Percentiles rank a stretch among this genome's conserved stretches.
These are phyloP conservation scores for Sugiyamaella castrensis DNA, from an alignment of 1,139 yeast species.

Conservation along the genomic window DNA sequence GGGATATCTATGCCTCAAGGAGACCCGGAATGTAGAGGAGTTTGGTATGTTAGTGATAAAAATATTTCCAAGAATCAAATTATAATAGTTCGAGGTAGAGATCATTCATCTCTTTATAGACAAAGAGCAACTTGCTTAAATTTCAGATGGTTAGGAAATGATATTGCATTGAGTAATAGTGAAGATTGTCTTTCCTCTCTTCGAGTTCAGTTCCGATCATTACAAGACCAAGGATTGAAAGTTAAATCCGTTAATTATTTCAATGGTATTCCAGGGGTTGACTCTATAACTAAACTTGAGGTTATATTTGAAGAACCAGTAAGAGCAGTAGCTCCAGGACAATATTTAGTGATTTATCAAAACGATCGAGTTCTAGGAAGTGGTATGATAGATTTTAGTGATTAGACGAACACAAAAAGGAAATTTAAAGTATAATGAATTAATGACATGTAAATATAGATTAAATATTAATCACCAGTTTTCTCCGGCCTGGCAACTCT, in stretches of 20 bases:
- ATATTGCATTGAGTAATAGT: conserved; percentile 19
- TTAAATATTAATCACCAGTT: too few species aligned
- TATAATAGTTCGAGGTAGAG: conserved; percentile 72
- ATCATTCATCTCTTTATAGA: conserved; percentile 57
- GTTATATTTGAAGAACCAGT: conserved; percentile 46
- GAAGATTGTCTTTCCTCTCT: conserved; percentile 29
- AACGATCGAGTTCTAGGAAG: conserved; percentile 72
- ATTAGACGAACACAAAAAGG: not conserved
- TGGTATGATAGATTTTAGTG: conserved; percentile 48
- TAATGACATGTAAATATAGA: too few species aligned
- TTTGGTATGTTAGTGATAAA: conserved; percentile 85
- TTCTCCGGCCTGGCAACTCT: too few species aligned
- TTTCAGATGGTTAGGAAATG: conserved; percentile 52
- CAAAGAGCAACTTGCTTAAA: conserved; percentile 43
- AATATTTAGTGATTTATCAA: conserved; percentile 69
- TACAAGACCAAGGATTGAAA: conserved; percentile 51
- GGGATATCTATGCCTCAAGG: conserved; percentile 87
- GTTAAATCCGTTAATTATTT: conserved; percentile 29
- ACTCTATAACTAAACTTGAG: conserved; percentile 17
- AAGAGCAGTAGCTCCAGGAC: conserved; percentile 89
- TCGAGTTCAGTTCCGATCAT: conserved; percentile 64
- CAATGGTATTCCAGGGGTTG: conserved; percentile 19
- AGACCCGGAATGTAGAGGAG: conserved; percentile 66
- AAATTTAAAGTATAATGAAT: too few species aligned
- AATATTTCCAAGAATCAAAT: conserved; percentile 61